A percentile compares a stretch with the other conserved stretches of the same genome.
Evolutionary conservation across 148 eudicot species (phyloP).

Genomic region (Bassia scoparia): DNA sequence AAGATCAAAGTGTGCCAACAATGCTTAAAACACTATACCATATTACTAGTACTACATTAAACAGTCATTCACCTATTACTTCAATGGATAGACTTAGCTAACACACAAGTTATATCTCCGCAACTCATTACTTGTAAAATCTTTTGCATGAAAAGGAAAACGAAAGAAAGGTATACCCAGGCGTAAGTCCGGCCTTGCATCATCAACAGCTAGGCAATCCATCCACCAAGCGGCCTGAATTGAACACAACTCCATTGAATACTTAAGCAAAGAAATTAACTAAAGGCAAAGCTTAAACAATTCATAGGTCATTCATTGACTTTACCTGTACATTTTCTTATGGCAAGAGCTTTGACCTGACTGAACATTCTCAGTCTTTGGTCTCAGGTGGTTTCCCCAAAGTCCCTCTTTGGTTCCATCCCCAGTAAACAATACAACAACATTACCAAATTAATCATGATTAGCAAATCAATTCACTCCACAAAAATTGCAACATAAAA

Average conservation of each 20-base stretch:
- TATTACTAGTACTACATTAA: too few species aligned
- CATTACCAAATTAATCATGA: neutral
- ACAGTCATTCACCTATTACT: too few species aligned
- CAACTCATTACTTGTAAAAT: neutral
- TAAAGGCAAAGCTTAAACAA: neutral
- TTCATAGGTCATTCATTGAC: neutral
- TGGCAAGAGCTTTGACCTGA: constrained; percentile 83
- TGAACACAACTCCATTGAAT: constrained; percentile 19
- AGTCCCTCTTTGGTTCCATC: constrained; percentile 99
- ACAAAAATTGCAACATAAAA: neutral
- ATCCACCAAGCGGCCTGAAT: constrained; percentile 99
- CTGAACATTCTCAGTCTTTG: constrained; percentile 88
- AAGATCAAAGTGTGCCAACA: neutral
- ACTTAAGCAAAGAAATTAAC: neutral
- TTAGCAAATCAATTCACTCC: neutral
- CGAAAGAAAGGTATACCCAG: constrained; percentile 51
- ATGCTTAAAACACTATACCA: too few species aligned
- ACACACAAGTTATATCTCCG: neutral
- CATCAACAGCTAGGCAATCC: constrained; percentile 99
- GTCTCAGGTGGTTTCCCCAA: constrained; percentile 86
- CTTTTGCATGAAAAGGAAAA: neutral
- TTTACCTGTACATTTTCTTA: constrained; percentile 91
- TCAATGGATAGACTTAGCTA: neutral
- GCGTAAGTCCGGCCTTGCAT: constrained; percentile 97
- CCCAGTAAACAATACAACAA: constrained; percentile 86